Base-by-base conservation (phyloP, 345 rosid genomes). In the Bruguiera parviflora region DNA sequence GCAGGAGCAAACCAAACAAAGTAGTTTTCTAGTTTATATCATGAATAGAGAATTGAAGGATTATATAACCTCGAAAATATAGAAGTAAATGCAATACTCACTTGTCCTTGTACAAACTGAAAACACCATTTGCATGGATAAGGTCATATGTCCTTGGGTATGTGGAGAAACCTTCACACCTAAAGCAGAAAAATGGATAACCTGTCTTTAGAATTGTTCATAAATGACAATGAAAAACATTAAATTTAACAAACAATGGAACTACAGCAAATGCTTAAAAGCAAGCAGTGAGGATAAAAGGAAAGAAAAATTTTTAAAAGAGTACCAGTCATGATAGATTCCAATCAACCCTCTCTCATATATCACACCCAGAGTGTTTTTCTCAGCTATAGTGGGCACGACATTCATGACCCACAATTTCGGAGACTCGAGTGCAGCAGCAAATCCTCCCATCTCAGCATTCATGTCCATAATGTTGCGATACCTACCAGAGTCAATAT, bases 81-180 rank as follows among this genome's bases (percentile, higher is more conserved):
- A 16, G 25, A 29, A 69, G 61, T 29, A 67, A 11, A 66, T 39
- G 49, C 13, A 63, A 69, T 39, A 84, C 97, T 75, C 80, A 92
- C 99, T 80, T 96, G 78, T 87, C 87, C 62, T 85, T 87, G 90
- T 90, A 96, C 59, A 96, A 70, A 75, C 92, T 90, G 82, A 96
- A 90, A 79, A 96, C 77, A 4, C 88, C 87, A 72, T 83, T 76
- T 7, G 99, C 98, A 71, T 95, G 99, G 68, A 95, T 85, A 53
- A 92, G 79, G 73, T 95, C 98, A 53, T 95, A 95, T 51, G 99
- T 90, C 84, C 99, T 95, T 31, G 96, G 99, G 71, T 95, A 95
- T 16, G 99, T 92, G 24, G 98, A 95, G 91, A 95, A 92, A 67
- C 84, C 96, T 83, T 96, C 98, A 81, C 99, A 92, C 98, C 99